Conservation (phyloP, 305 asterid genomes). For the Striga hermonthica region DNA sequence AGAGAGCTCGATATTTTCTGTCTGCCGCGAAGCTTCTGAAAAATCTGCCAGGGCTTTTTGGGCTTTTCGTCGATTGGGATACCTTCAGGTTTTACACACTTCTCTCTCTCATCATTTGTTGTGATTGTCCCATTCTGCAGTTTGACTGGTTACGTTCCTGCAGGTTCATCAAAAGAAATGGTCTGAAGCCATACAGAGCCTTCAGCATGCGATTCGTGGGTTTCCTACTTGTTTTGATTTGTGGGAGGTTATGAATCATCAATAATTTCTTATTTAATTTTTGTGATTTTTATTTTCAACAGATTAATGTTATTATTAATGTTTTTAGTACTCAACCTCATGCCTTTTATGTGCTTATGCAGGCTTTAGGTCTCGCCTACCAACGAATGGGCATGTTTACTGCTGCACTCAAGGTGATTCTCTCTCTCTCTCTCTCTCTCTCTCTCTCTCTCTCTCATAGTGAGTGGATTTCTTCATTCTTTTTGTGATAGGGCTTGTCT, state of each 20-base stretch:
- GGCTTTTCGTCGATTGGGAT: slow-evolving; percentile 91
- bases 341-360: slow-evolving; percentile 35
- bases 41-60: slow-evolving; percentile 93
- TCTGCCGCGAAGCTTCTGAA: slow-evolving; percentile 76
- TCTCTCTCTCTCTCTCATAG: slow-evolving; percentile 14
- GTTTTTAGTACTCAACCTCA: slow-evolving; percentile 22
- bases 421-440: slow-evolving; percentile 15
- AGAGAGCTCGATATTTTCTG: slow-evolving; percentile 73
- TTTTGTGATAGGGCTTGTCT: slow-evolving; percentile 9
- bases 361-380: slow-evolving; percentile 94
- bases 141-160: slow-evolving; percentile 24
- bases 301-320: too few relatives aligned
- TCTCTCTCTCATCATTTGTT: slow-evolving; percentile 14
- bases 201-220: slow-evolving; percentile 95
- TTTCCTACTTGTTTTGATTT: slow-evolving; percentile 78
- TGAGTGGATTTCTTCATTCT: not conserved
- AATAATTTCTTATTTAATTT: slow-evolving; percentile 4
- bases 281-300: slow-evolving; percentile 18
- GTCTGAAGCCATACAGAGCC: slow-evolving; percentile 91
- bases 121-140: slow-evolving; percentile 18
- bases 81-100: slow-evolving; percentile 62
- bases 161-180: slow-evolving; percentile 85
- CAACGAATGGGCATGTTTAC: slow-evolving; percentile 95
- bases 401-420: slow-evolving; percentile 84
- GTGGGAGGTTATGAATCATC: slow-evolving; percentile 73